phyloP scores from a whole-genome alignment of 2,329 filamentous ascomycete genomes.

The Phyllachora maydis region DNA sequence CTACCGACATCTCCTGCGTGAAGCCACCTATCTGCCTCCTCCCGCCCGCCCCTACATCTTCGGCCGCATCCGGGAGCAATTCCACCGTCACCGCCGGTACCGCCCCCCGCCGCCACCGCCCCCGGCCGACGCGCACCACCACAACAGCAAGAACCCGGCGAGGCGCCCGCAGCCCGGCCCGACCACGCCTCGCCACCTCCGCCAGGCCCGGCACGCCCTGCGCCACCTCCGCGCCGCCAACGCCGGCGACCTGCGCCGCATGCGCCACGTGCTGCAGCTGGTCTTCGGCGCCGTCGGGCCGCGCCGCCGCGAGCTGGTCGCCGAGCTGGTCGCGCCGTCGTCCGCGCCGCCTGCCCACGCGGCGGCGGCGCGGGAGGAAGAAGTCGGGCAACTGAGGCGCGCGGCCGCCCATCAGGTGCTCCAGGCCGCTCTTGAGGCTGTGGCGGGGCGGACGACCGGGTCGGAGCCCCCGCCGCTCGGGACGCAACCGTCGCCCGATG shows the following conservation, averaged over 20 bases:
- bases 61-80: slow-evolving; percentile 21
- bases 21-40: slow-evolving; percentile 36
- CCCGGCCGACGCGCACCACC: no score
- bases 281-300: slow-evolving; percentile 32
- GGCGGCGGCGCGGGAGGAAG: no score
- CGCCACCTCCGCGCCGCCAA: slow-evolving; percentile 30
- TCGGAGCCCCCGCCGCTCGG: no score
- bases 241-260: slow-evolving; percentile 21
- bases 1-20: slow-evolving; percentile 39
- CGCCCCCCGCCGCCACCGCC: no score
- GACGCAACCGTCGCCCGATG: no score
- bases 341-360: slow-evolving; percentile 18
- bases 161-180: no score
- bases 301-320: slow-evolving; percentile 25
- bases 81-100: slow-evolving; percentile 18
- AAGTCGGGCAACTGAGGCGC: slow-evolving; percentile 15
- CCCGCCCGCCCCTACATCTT: slow-evolving; percentile 22
- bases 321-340: slow-evolving; percentile 14
- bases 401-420: no score
- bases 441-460: no score
- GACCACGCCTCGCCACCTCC: no score
- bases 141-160: slow-evolving; percentile 3
- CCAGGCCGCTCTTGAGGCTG: no score
- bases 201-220: slow-evolving; percentile 19
- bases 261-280: slow-evolving; percentile 23